Base-by-base conservation (phyloP, 257 asterid genomes). In the Gentiana straminea region DNA sequence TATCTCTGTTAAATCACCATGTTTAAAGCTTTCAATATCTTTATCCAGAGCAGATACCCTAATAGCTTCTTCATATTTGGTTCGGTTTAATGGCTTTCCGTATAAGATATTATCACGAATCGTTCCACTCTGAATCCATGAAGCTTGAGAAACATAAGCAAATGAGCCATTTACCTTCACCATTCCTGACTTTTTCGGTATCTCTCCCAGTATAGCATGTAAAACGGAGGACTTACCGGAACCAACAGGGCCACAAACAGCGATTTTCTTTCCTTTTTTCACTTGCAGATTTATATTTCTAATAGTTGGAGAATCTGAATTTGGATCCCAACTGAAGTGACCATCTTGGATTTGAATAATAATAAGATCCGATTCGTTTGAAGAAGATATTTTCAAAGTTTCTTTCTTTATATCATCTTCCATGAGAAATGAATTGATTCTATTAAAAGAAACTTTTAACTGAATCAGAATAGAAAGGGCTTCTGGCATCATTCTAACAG, bases 71-170 rank as follows among this genome's bases (percentile, higher is more conserved):
- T 81, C 72, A 55, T 84, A 87, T 45, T 52, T 78, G 38, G 41
- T 33, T 59, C 69, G 68, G 44, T 84, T 81, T 86, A 84, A 80
- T 36, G 71, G 72, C 85, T 74, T 84, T 8, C 94, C 96, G 9
- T 65, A 87, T 38, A 87, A 82, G 62, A 87, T 80, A 34, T 84
- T 87, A 34, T 82, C 94, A 1, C 85, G 85, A 24, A 87, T 49
- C 0, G 84, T 84, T 62, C 96, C 96, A 61, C 96, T 84, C 39
- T 87, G 94, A 49, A 87, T 87, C 92, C 94, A 87, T 11, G 89
- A 67, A 34, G 79, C 70, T 64, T 87, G 96, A 55, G 96, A 78
- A 51, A 87, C 96, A 64, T 87, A 87, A 43, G 94, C 94, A 49
- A 76, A 60, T 24, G 92, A 75, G 61, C 94, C 96, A 57, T 38